Evolutionary conservation across 768 basidiomycete species (phyloP), one percentile per base, ranked within the genome.

Genomic region (Termitomyces sp.): DNA sequence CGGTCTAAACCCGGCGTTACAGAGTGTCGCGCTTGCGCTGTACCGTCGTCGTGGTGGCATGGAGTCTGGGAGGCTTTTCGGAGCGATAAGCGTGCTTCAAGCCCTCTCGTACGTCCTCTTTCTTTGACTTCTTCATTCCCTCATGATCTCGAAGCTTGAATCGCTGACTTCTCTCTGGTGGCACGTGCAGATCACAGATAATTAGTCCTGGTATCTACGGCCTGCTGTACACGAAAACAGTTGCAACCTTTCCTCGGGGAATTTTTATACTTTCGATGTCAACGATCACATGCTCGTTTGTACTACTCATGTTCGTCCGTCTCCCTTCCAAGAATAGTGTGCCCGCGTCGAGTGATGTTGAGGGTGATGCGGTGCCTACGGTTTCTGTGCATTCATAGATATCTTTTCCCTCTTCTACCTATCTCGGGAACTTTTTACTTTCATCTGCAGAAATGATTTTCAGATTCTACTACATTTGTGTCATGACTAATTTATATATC

Each of bases 21-120:
- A 91, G 59, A 88, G 88, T 25, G 80, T 93, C 40, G 86, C 92
- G 3, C 74, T 96, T 47, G 83, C 88, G 29, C 69, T 91, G 49
- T 91, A 87, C 63, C 74, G 74, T 34, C 73, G 73, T n/a, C 75
- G 77, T 20, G 82, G 82, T 1, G 83, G 86, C 2, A 78, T 77
- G 14, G 89, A 94, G 67, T 76, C 80, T 12, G 94, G 93, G 3
- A 80, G 77, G 66, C 77, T 97, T 17, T 95, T 94, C 68, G 94
- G 92, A 12, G 92, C 86, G 4, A 65, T 95, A 60, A 86, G 87
- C 59, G 89, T 95, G 34, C 65, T 93, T 4, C 84, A 89, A 63
- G 85, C 89, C 5, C 68, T 93, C 10, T 79, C 86, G 85, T 88
- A 62, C 15, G 75, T 73, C 14, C 36, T 47, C 49, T 47, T 42